phyloP scores from a whole-genome alignment of 2,329 filamentous ascomycete species.

The Alternaria postmessia region DNA sequence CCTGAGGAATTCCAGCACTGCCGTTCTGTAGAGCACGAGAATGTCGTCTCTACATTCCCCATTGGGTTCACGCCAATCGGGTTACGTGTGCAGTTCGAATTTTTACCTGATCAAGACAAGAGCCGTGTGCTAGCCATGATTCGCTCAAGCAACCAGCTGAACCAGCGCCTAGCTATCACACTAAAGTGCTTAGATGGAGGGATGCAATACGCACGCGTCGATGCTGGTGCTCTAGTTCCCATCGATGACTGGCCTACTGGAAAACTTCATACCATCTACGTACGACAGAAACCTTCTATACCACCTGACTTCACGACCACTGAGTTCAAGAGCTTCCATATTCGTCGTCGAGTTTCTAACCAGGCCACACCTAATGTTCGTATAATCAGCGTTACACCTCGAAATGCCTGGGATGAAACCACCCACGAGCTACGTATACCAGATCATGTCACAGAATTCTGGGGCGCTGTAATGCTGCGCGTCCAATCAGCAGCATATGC shows the following conservation, averaged over 20 bases:
- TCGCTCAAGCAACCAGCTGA: conserved; percentile 31
- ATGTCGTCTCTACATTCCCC: conserved; percentile 25
- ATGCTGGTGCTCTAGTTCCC: conserved; percentile 63
- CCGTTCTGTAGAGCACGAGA: conserved; percentile 32
- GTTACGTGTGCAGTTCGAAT: conserved; percentile 34
- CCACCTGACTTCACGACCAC: conserved; percentile 31
- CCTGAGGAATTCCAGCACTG: conserved; percentile 33
- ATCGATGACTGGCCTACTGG: conserved; percentile 49
- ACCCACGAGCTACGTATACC: conserved; percentile 29
- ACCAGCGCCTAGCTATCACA: conserved; percentile 34
- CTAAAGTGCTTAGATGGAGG: conserved; percentile 32
- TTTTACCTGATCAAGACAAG: conserved; percentile 27
- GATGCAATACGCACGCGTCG: conserved; percentile 47
- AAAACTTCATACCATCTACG: conserved; percentile 32
- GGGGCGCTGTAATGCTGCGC: conserved; percentile 26
- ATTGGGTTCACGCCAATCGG: conserved; percentile 33
- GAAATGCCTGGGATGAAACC: conserved; percentile 21
- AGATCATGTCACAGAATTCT: conserved; percentile 13
- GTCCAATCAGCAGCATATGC: conserved; percentile 27
- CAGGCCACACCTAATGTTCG: conserved; percentile 26
- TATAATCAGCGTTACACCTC: conserved; percentile 27
- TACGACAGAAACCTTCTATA: conserved; percentile 33
- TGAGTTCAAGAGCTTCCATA: conserved; percentile 31
- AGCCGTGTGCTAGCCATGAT: conserved; percentile 28
- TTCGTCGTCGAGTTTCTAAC: conserved; percentile 27